A percentile compares a stretch with the other conserved stretches of the same genome.
Conservation (phyloP, 805 yeast species). For the Metschnikowia drakensbergensis region DNA sequence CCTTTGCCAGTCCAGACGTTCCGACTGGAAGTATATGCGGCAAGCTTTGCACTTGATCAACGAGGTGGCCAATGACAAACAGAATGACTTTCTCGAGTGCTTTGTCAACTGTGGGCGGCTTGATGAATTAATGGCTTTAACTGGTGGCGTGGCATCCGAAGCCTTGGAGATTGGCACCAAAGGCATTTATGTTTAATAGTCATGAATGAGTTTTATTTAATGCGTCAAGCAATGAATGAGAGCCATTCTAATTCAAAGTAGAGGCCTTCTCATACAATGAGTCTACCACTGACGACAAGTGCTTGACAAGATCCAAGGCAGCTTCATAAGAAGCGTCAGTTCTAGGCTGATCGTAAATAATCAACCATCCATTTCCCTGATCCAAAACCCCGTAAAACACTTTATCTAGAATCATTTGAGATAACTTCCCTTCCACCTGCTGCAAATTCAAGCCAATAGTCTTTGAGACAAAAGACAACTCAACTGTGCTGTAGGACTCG, state of each 20-base stretch:
- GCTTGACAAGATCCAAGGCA: slow-evolving; percentile 79
- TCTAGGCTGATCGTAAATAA: slow-evolving; percentile 83
- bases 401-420: slow-evolving; percentile 94
- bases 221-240: background rate
- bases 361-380: slow-evolving; percentile 97
- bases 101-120: slow-evolving; percentile 57
- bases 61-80: slow-evolving; percentile 63
- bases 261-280: slow-evolving; percentile 91
- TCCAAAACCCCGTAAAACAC: slow-evolving; percentile 95
- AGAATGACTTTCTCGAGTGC: slow-evolving; percentile 53
- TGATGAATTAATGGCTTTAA: slow-evolving; percentile 47
- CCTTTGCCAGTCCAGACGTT: slow-evolving; percentile 33
- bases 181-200: slow-evolving; percentile 35
- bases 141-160: slow-evolving; percentile 56
- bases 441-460: slow-evolving; percentile 82
- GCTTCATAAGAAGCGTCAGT: slow-evolving; percentile 86
- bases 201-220: background rate
- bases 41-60: slow-evolving; percentile 60
- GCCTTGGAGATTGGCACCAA: slow-evolving; percentile 43
- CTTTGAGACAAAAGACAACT: slow-evolving; percentile 80
- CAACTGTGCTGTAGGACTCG: slow-evolving; percentile 96
- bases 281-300: slow-evolving; percentile 85
- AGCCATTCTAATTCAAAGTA: slow-evolving; percentile 52
- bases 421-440: slow-evolving; percentile 89
- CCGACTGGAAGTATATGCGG: slow-evolving; percentile 43